Percentiles rank a stretch among this genome's conserved stretches.
phyloP scores from a whole-genome alignment of 805 yeast genomes.

The Yarrowia bubula region DNA sequence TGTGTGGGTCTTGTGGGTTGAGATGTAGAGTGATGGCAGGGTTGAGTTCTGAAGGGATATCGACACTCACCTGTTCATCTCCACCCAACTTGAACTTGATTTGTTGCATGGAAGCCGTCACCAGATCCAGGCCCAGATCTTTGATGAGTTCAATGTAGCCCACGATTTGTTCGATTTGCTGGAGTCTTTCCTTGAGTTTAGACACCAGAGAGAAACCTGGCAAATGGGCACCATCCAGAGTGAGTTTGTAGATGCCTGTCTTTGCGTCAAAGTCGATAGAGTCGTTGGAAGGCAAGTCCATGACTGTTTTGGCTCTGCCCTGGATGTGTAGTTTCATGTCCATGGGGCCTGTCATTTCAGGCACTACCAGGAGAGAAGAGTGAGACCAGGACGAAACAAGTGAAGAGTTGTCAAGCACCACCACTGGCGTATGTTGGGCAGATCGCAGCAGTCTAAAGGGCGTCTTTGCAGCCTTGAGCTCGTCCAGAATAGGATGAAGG shows the following conservation, averaged over 20 bases:
- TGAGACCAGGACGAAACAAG: conserved; percentile 13
- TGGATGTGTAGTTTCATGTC: conserved; percentile 20
- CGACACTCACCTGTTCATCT: not conserved
- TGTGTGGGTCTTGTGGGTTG: conserved; percentile 36
- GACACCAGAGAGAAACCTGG: not conserved
- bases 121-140: conserved; percentile 34
- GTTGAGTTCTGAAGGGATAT: not conserved
- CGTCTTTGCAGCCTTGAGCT: conserved; percentile 31
- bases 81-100: conserved; percentile 38
- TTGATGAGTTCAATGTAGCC: conserved; percentile 36
- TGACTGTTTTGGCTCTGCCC: conserved; percentile 15
- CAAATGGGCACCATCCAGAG: not conserved
- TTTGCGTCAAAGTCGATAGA: conserved; percentile 10
- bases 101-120: conserved; percentile 36
- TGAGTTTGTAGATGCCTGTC: conserved; percentile 18
- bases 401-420: conserved; percentile 8
- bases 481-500: conserved; percentile 37
- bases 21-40: conserved; percentile 25
- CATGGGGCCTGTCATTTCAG: conserved; percentile 1
- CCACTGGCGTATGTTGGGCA: not conserved
- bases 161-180: conserved; percentile 38
- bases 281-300: conserved; percentile 6
- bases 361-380: not conserved
- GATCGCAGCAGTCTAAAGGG: conserved; percentile 6
- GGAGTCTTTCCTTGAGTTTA: conserved; percentile 27